A percentile compares a stretch with the other conserved stretches of the same genome.
Conservation (phyloP, 1,284 basidiomycete genomes). For the Omphalotus olearius region DNA sequence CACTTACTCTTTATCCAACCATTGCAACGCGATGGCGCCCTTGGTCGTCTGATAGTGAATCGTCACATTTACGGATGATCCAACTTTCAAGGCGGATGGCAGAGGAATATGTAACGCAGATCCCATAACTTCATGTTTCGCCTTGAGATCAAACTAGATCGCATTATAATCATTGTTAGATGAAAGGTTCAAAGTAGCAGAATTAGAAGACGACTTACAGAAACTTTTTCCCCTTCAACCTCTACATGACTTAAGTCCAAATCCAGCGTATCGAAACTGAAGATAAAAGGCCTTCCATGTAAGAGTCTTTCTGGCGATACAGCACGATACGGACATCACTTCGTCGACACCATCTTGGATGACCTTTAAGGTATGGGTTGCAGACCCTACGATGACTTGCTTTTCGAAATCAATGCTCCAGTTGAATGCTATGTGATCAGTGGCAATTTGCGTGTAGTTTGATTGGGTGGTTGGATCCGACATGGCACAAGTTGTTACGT, state of each 20-base stretch:
- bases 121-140: slow-evolving; percentile 68
- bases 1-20: slow-evolving; percentile 77
- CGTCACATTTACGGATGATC: slow-evolving; percentile 48
- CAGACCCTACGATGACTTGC: slow-evolving; percentile 70
- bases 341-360: slow-evolving; percentile 57
- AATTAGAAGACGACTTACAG: slow-evolving; percentile 33
- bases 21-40: slow-evolving; percentile 86
- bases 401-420: slow-evolving; percentile 82
- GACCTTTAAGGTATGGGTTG: slow-evolving; percentile 61
- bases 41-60: slow-evolving; percentile 75
- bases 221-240: slow-evolving; percentile 46
- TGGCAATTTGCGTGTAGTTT: slow-evolving; percentile 71
- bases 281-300: not conserved
- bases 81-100: slow-evolving; percentile 33
- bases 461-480: slow-evolving; percentile 75
- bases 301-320: slow-evolving; percentile 12
- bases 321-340: slow-evolving; percentile 47
- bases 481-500: slow-evolving; percentile 14
- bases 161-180: not conserved
- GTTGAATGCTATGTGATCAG: slow-evolving; percentile 70
- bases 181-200: slow-evolving; percentile 1
- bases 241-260: slow-evolving; percentile 61
- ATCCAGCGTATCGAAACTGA: slow-evolving; percentile 78
- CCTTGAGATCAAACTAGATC: slow-evolving; percentile 46
- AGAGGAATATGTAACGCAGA: slow-evolving; percentile 58